Base-by-base conservation (phyloP, 2,329 filamentous ascomycete species). In the Phialophora macrospora region DNA sequence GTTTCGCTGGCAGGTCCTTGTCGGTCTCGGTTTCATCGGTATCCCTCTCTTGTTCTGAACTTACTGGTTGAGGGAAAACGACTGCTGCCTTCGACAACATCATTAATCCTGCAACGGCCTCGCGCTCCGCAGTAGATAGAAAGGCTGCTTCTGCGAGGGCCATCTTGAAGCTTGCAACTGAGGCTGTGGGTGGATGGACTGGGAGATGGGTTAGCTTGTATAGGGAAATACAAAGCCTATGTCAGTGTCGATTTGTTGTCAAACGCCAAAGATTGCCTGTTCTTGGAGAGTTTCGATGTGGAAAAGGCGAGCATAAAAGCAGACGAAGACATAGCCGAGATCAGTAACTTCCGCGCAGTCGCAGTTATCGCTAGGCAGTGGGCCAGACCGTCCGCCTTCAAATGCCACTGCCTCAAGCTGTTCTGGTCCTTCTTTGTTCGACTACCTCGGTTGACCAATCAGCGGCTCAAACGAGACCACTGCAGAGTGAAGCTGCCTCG, bases 21-120 rank as follows among this genome's bases (percentile, higher is more conserved):
- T 52, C 48, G 48, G 48, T 26, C 12, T 52, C 48, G 20, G 48
- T 52, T 20, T 52, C 48, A 9, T 52, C 48, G 12, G 48, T 7
- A 14, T 52, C 48, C 38, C 17, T n/a, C 1, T 2, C 17, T 26
- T 52, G 48, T 26, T 52, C 20, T 26, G 48, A 28, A 52, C 22
- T 52, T 24, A 17, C 22, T 24, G 48, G 20, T 20, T 26, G 48
- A 22, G 48, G 7, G 48, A 52, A 52, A 8, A 52, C 48, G 22
- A 52, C 20, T 6, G 20, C 22, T 12, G 3, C 6, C 20, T 28
- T 9, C 9, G 48, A 52, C 4, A 52, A 28, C 20, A 26, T 20
- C n/a, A 52, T 4, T 28, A 52, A 28, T 1, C 22, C 48, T 52
- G 8, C 26, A 17, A 52, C 26, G 22, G 48, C 48, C 9, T 26